These are phyloP conservation scores for Fonsecaea multimorphosa DNA, from an alignment of 2,329 filamentous ascomycete species.

Conservation along the genomic window DNA sequence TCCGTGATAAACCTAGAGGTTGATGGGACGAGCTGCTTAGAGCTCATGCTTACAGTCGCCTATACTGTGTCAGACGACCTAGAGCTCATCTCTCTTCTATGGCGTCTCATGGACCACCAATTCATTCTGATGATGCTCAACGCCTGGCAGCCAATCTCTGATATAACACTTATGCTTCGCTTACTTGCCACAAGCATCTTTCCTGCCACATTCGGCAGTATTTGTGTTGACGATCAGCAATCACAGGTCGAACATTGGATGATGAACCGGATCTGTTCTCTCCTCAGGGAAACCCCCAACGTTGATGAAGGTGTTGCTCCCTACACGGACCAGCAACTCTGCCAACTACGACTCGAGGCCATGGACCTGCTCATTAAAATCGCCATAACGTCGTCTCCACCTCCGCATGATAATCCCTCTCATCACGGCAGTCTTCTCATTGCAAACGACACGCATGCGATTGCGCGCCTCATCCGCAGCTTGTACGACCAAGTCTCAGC, in stretches of 20 bases:
- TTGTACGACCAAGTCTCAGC: constrained; percentile 74
- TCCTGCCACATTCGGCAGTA: constrained; percentile 60
- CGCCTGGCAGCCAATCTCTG: constrained; percentile 61
- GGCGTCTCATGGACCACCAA: constrained; percentile 62
- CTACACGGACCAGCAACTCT: constrained; percentile 44
- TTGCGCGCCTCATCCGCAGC: constrained; percentile 76
- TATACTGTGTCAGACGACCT: constrained; percentile 50
- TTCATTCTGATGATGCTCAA: constrained; percentile 66
- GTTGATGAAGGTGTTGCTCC: constrained; percentile 52
- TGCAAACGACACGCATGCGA: constrained; percentile 69
- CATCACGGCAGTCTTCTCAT: constrained; percentile 67
- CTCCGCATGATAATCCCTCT: constrained; percentile 66
- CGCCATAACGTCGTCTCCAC: constrained; percentile 46
- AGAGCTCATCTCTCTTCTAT: constrained; percentile 56
- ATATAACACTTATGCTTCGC: constrained; percentile 61
- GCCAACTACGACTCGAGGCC: constrained; percentile 51
- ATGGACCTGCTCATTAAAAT: constrained; percentile 52
- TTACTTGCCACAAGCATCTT: constrained; percentile 63
- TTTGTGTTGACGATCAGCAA: constrained; percentile 51
- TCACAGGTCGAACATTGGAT: constrained; percentile 53
- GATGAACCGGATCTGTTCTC: constrained; percentile 62
- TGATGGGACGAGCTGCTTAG: constrained; percentile 60
- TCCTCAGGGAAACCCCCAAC: constrained; percentile 62
- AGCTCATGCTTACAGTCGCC: constrained; percentile 60
- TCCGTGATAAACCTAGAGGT: constrained; percentile 56